Conservation (phyloP, 1,284 basidiomycete species). For the Rhodotorula sp. region DNA sequence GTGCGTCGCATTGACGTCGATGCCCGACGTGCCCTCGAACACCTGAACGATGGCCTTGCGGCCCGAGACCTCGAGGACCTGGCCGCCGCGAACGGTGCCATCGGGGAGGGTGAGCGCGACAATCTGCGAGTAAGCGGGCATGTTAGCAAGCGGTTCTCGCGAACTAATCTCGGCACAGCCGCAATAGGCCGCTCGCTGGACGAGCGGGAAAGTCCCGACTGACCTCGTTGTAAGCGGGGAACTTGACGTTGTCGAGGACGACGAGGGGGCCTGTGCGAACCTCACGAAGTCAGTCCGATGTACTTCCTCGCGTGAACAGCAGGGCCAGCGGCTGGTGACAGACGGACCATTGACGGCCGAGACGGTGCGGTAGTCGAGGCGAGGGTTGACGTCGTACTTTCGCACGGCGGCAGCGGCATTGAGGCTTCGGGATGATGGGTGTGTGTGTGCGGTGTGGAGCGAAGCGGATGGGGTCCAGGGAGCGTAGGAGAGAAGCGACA, state of each 20-base stretch:
- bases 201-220: background rate
- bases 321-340: too few species aligned
- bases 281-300: conserved; percentile 9
- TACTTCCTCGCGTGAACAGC: background rate
- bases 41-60: conserved; percentile 99
- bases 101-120: conserved; percentile 95
- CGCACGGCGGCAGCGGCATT: conserved; percentile 54
- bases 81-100: conserved; percentile 90
- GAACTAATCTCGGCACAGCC: background rate
- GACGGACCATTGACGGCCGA: conserved; percentile 57
- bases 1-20: conserved; percentile 96
- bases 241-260: conserved; percentile 99
- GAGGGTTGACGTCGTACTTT: conserved; percentile 67
- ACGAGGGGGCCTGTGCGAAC: conserved; percentile 61
- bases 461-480: background rate
- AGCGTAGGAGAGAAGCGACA: background rate
- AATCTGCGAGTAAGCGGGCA: conserved; percentile 20
- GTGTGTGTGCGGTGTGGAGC: background rate
- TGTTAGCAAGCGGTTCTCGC: too few species aligned
- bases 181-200: background rate
- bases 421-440: conserved; percentile 16
- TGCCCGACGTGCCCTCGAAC: conserved; percentile 96
- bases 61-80: conserved; percentile 96
- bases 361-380: conserved; percentile 61
- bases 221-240: conserved; percentile 99